Base-by-base conservation (phyloP, 2,329 filamentous ascomycete genomes). In the Xylaria sp. region DNA sequence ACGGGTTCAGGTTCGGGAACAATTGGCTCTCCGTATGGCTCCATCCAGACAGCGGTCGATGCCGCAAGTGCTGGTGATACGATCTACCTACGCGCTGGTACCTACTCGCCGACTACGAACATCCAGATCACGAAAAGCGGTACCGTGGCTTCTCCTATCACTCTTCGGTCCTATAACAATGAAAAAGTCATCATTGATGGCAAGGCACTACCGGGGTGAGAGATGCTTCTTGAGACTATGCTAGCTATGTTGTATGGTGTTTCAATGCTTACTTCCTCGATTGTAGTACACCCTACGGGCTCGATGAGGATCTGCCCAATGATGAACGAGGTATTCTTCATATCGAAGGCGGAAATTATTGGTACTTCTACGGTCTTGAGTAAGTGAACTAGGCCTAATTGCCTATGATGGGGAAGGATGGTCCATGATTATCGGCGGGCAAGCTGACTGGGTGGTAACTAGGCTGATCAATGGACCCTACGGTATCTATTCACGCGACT, bases 171-270 rank as follows among this genome's bases (percentile, higher is more conserved):
- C 0, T 86, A 85, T 66, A 74, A 78, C 12, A 74, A 73, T 6
- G 84, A 86, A 69, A 80, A 80, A 51, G 83, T 84, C 2, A 79
- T 83, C 63, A 79, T 86, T 18, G 82, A 86, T 71, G 84, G 84
- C 43, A 84, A 86, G 63, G 75, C 31, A 4, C 68, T 81, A 1
- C 75, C 68, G 1, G 80, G 82, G 70, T 73, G n/a, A 62, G 62
- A 23, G 33, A 36, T 36, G 33, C 33, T 10, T 7, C 33, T n/a
- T 46, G 5, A 46, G 15, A 18, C 3, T n/a, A 46, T 46, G 41
- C 41, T 46, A 23, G 41, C 41, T 46, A 23, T 49, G 20, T 7
- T 10, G 15, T 46, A 28, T 43, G 9, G 1, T 3, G 23, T 41
- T 54, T 48, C 1, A 23, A 52, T 51, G 13, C 57, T 69, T 12